phyloP scores from a whole-genome alignment of 1,284 basidiomycete species.

The Cutaneotrichosporon sp. region DNA sequence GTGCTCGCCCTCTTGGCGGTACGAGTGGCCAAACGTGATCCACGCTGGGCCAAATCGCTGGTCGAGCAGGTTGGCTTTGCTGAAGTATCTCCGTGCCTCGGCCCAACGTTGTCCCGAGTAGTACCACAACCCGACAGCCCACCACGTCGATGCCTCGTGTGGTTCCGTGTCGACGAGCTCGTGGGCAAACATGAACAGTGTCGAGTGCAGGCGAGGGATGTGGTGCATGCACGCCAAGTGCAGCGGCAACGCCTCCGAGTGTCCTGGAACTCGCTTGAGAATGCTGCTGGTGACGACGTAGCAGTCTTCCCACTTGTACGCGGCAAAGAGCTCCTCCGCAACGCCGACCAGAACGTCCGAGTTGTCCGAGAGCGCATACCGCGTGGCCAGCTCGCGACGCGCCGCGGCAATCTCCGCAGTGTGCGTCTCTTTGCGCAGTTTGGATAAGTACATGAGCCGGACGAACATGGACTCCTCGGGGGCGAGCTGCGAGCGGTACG shows the following conservation, averaged over 20 bases:
- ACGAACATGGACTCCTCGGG: constrained; percentile 83
- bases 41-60: constrained; percentile 92
- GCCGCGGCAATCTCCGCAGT: constrained; percentile 72
- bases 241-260: constrained; percentile 78
- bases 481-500: constrained; percentile 70
- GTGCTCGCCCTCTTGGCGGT: constrained; percentile 94
- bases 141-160: constrained; percentile 90
- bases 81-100: constrained; percentile 86
- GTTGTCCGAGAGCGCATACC: constrained; percentile 77
- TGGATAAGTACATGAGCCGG: constrained; percentile 81
- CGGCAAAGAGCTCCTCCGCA: constrained; percentile 82
- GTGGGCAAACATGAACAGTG: constrained; percentile 91
- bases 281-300: constrained; percentile 85
- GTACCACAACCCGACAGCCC: constrained; percentile 98
- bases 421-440: constrained; percentile 83
- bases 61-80: constrained; percentile 95
- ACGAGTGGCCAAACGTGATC: constrained; percentile 96
- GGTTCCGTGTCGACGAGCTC: constrained; percentile 91
- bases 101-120: constrained; percentile 76
- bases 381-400: constrained; percentile 65
- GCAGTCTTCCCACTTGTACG: constrained; percentile 90
- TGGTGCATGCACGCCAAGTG: constrained; percentile 98
- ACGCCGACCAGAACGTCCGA: constrained; percentile 87
- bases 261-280: constrained; percentile 69
- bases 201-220: constrained; percentile 79